A percentile compares a stretch with the other conserved stretches of the same genome.
phyloP scores from a whole-genome alignment of 352 stramenopile species.

The Pythium coloratum region DNA sequence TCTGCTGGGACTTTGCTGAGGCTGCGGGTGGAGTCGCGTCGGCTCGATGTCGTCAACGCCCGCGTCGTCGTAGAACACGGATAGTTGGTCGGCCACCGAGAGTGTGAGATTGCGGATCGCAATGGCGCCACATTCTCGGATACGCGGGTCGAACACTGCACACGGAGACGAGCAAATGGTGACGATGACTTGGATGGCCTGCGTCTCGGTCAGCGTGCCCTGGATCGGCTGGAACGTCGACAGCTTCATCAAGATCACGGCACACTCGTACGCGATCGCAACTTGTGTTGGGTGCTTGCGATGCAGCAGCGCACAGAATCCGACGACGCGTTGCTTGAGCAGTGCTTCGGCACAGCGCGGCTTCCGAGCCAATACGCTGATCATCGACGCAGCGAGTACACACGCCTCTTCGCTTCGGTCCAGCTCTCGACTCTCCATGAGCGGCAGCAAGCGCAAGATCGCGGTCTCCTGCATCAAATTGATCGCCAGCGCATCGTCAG shows the following conservation, averaged over 20 bases:
- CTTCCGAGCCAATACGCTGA: slow-evolving; percentile 55
- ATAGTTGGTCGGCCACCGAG: slow-evolving; percentile 53
- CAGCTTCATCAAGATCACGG: slow-evolving; percentile 52
- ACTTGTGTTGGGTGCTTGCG: slow-evolving; percentile 35
- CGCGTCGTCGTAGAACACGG: slow-evolving; percentile 50
- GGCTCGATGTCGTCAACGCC: slow-evolving; percentile 17
- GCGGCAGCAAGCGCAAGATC: slow-evolving; percentile 38
- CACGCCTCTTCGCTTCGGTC: slow-evolving; percentile 43
- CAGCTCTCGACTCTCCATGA: slow-evolving; percentile 50
- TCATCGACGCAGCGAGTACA: slow-evolving; percentile 37
- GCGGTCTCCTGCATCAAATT: slow-evolving; percentile 57
- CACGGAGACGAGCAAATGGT: slow-evolving; percentile 46
- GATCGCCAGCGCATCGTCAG: slow-evolving; percentile 58
- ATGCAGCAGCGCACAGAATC: slow-evolving; percentile 56
- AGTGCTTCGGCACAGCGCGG: slow-evolving; percentile 44
- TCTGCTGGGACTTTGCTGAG: not conserved
- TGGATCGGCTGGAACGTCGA: slow-evolving; percentile 77
- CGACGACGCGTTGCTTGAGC: slow-evolving; percentile 50
- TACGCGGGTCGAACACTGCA: slow-evolving; percentile 24
- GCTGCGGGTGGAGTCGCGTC: not conserved
- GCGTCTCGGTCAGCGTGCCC: slow-evolving; percentile 47
- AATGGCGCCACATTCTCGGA: slow-evolving; percentile 56
- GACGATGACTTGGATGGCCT: slow-evolving; percentile 60
- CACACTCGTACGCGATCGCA: slow-evolving; percentile 44
- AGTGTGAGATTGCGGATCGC: slow-evolving; percentile 73